Base-by-base conservation (phyloP, 345 rosid species). In the Corymbia maculata region DNA sequence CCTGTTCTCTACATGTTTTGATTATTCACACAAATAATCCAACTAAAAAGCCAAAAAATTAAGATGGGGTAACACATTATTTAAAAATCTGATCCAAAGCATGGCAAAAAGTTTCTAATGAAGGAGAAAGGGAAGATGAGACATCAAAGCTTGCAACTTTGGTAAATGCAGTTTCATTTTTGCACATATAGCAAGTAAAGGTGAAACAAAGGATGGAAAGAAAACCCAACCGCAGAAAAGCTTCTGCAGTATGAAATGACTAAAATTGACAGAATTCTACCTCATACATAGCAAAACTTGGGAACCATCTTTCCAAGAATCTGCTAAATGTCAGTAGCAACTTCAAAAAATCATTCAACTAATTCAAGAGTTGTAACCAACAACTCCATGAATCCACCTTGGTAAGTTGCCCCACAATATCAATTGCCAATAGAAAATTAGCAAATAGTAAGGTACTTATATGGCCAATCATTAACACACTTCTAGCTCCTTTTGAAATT, bases 31-130 rank as follows among this genome's bases (percentile, higher is more conserved):
- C 80, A 70, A 70, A 36, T 36, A 36, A 9, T 36, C 26, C 80
- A 36, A 70, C 13, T 0, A 24, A 70, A 70, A 70, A 36, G 47
- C 0, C 0, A 36, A 70, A 36, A 70, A 19, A 0, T 17, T 9
- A 70, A 70, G 13, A 36, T 9, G 80, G 80, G 13, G 47, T 5
- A 70, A 8, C 80, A 17, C 1, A 13, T 36, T 0, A 47, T 70
- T 70, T 70, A 17, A 70, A 32, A 36, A 21, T 36, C 47, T 0
- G 47, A 36, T 70, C 45, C 24, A 8, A 9, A 32, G 80, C 80
- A 19, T 36, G 80, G 47, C 47, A 36, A 70, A 70, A 70, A 0
- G 47, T 70, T 17, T 5, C 22, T 1, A 4, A 44, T 19, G 22
- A 68, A 68, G 79, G 44, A 68, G 22, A 68, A 30, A 66, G 24